Evolutionary conservation across 2,329 filamentous ascomycete genomes (phyloP), one percentile per base, ranked within the genome.

Genomic region (Dothideomycetes sp.): DNA sequence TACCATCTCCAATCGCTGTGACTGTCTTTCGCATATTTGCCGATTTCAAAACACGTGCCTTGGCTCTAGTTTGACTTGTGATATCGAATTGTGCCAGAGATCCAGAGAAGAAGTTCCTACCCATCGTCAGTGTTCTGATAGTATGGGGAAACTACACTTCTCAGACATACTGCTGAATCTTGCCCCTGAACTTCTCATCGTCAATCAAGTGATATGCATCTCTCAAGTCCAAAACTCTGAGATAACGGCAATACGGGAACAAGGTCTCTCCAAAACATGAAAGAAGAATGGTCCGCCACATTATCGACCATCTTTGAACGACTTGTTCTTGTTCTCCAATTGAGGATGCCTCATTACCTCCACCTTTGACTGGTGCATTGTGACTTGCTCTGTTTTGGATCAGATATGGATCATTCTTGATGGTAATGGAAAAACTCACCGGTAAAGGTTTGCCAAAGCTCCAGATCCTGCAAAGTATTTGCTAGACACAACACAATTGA

Each of bases 201-300:
- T 73, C 67, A 2, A 85, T 64, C 16, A 82, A 64, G 28, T 74
- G 62, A 9, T 64, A 60, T 1, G 85, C 64, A 52, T 80, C 75
- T 39, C 74, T 66, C 8, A 85, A 67, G 48, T 80, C 74, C 25
- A 86, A 64, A 18, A 69, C 66, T 42, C 71, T 74, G 41, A 85
- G 73, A 58, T 82, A 84, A 25, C 74, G 67, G 51, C 75, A 82
- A 54, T 87, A 87, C 0, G 80, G 80, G 47, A 77, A 80, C 13
- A 75, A 62, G 0, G 81, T 83, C 47, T 65, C 61, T 17, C 70
- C 73, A 13, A 37, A 27, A 43, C 76, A 76, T 7, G 81, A 85
- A 6, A 77, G 63, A 43, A 82, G 73, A 48, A 85, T 74, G 2
- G 78, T 78, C 36, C 73, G 71, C 82, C 82, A 86, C 34, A 83